Base-by-base conservation (phyloP, 2,329 filamentous ascomycete species). In the Pseudomassariella vexata region DNA sequence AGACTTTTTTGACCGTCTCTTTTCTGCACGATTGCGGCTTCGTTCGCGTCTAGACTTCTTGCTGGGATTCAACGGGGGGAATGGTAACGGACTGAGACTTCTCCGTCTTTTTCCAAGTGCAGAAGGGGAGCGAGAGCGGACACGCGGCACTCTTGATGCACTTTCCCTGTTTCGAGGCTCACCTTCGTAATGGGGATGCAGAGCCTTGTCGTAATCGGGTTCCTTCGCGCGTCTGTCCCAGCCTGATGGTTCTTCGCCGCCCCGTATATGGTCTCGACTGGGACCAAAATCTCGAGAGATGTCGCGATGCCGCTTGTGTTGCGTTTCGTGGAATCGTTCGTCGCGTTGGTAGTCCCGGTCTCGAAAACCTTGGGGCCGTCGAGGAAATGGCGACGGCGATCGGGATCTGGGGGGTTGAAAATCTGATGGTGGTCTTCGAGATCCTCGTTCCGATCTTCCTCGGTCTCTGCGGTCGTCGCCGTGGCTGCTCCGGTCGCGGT, bases 11-110 rank as follows among this genome's bases (percentile, higher is more conserved):
- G 28, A 19, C 21, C 40, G 47, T 15, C 48, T 44, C 26, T 42
- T 47, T 14, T 48, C 52, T 19, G 50, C 50, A 11, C 32, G 26
- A 16, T 34, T n/a, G 23, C 49, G 49, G 25, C 50, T 46, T 34
- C 48, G 50, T 9, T 53, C 49, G 28, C 52, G 55, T 53, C 60
- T 60, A 44, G 65, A 64, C 61, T 50, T 62, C 45, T 69, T 69
- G 23, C 23, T 34, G 19, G 24, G 30, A 56, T 58, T 19, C 54
- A 55, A 5, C 48, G 46, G 3, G 51, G 55, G 15, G 55, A 47
- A 2, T n/a, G 65, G 47, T 10, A 45, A 57, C n/a, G 49, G 59
- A 28, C 61, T 68, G 30, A 56, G 56, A 36, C 57, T 67, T 36
- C 65, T 56, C 28, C 57, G 53, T 30, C 65, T 56, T 43, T 68